These are phyloP conservation scores for Quillaja saponaria DNA, from an alignment of 306 rosid genomes.

Conservation along the genomic window DNA sequence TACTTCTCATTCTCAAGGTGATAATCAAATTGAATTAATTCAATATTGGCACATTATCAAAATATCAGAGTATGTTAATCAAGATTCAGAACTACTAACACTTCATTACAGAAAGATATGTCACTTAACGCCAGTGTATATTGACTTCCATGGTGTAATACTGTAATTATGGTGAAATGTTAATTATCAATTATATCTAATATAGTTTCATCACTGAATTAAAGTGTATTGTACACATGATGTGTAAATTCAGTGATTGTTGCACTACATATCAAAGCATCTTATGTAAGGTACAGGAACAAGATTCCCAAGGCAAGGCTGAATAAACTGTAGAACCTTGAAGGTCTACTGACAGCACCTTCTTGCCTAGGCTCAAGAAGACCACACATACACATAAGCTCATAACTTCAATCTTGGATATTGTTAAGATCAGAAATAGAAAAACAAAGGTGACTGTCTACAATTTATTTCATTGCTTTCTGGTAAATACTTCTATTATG, in stretches of 20 bases:
- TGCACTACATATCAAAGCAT: background rate
- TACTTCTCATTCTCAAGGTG: no score
- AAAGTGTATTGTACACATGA: background rate
- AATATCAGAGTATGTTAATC: no score
- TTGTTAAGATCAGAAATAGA: conserved; percentile 1
- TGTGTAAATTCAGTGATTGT: conserved; percentile 4
- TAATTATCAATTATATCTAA: no score
- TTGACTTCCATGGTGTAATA: no score
- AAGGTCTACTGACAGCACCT: no score
- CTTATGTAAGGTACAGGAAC: background rate
- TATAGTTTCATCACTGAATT: no score
- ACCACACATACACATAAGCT: background rate
- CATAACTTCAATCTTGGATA: background rate
- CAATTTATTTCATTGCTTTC: conserved; percentile 6
- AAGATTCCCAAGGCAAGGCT: background rate
- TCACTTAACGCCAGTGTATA: no score
- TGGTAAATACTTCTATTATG: background rate
- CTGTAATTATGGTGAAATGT: no score
- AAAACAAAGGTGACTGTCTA: background rate
- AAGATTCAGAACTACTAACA: no score
- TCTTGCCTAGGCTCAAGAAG: background rate
- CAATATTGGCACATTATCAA: no score
- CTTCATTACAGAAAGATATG: no score
- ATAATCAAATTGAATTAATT: no score
- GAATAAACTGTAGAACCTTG: background rate